Conservation (phyloP, 768 basidiomycete genomes). For the Trametes punicea region DNA sequence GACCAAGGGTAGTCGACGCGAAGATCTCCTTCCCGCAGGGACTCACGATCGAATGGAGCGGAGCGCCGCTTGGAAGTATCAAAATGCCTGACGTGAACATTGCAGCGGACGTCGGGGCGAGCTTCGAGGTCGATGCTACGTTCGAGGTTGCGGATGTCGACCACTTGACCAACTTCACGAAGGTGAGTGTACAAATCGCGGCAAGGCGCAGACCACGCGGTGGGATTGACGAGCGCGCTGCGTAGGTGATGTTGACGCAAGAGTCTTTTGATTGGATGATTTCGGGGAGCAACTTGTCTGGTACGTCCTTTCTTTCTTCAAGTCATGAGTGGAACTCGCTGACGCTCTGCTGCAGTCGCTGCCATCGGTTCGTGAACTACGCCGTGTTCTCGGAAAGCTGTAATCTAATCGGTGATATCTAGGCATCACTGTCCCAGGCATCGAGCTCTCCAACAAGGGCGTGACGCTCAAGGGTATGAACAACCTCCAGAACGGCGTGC, state of each 20-base stretch:
- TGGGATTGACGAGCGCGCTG: not conserved
- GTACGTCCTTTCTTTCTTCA: constrained; percentile 30
- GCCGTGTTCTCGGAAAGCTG: not conserved
- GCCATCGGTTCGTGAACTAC: not conserved
- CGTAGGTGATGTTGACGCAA: constrained; percentile 53
- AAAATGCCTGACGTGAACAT: constrained; percentile 58
- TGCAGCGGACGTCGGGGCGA: constrained; percentile 60
- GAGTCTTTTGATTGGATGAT: constrained; percentile 72
- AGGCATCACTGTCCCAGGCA: constrained; percentile 58
- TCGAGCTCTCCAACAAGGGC: constrained; percentile 51
- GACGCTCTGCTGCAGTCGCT: not conserved
- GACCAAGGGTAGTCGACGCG: constrained; percentile 49
- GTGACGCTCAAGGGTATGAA: constrained; percentile 71
- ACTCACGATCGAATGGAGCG: constrained; percentile 58
- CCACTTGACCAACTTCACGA: constrained; percentile 62
- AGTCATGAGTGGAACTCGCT: not conserved
- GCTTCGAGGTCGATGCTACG: constrained; percentile 47
- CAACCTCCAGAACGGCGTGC: constrained; percentile 58
- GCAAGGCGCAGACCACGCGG: too few species aligned
- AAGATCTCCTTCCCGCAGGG: constrained; percentile 63
- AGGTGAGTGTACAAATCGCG: constrained; percentile 32
- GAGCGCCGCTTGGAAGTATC: constrained; percentile 54
- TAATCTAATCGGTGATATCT: not conserved
- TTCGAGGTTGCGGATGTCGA: constrained; percentile 58
- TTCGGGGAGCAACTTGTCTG: constrained; percentile 58